These are phyloP conservation scores for Neonectria coccinea DNA, from an alignment of 2,329 filamentous ascomycete genomes.

Conservation along the genomic window DNA sequence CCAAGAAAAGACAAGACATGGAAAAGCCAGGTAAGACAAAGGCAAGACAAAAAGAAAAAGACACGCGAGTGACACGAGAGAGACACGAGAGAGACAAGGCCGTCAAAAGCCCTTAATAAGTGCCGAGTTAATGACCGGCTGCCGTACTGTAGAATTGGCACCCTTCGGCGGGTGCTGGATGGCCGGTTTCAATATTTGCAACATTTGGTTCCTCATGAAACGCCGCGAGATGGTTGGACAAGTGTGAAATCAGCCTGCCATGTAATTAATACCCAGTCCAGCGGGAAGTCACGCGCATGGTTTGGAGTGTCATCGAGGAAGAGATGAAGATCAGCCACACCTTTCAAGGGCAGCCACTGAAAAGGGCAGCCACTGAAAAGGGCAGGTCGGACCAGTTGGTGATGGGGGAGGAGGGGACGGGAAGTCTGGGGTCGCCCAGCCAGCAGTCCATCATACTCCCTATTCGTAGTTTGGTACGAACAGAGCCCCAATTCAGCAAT, in stretches of 20 bases:
- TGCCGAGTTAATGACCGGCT: constrained; percentile 6
- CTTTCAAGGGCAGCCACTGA: constrained; percentile 29
- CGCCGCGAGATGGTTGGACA: constrained; percentile 7
- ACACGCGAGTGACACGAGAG: background rate
- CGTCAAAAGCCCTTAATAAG: background rate
- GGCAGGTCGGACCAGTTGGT: constrained; percentile 26
- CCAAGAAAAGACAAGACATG: background rate
- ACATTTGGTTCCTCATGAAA: constrained; percentile 5
- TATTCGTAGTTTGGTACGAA: background rate
- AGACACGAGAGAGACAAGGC: background rate
- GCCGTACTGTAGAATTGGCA: background rate
- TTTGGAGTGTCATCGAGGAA: constrained; percentile 11
- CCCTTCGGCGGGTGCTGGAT: constrained; percentile 9
- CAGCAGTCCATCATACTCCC: background rate
- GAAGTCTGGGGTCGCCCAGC: background rate
- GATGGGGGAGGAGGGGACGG: constrained; percentile 1
- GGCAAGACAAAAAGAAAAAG: background rate
- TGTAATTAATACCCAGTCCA: background rate
- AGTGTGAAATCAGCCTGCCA: constrained; percentile 6
- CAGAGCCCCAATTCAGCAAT: constrained; percentile 14
- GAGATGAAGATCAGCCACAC: constrained; percentile 43
- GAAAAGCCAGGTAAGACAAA: background rate
- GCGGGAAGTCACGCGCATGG: constrained; percentile 17
- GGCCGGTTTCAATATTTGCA: constrained; percentile 4
- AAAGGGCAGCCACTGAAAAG: constrained; percentile 36